Conservation (phyloP, 2,329 filamentous ascomycete genomes). For the Ophiostoma himal-ulmi region DNA sequence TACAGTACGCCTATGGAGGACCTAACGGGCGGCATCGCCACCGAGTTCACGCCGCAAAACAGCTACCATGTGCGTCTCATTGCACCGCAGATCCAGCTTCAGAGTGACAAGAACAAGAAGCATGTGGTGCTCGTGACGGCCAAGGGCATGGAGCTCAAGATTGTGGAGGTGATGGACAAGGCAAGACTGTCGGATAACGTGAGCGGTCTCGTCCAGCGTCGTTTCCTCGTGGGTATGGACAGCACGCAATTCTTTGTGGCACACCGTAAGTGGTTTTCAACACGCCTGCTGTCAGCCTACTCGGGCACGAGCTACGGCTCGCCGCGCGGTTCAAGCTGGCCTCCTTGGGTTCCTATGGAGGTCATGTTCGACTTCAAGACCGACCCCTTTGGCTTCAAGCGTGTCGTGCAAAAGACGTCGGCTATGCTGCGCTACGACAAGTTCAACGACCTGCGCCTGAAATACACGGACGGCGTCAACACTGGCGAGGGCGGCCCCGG, state of each 20-base stretch:
- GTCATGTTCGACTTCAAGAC: slow-evolving; percentile 95
- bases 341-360: slow-evolving; percentile 96
- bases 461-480: slow-evolving; percentile 91
- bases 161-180: slow-evolving; percentile 97
- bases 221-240: slow-evolving; percentile 93
- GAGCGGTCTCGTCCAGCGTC: slow-evolving; percentile 88
- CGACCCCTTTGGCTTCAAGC: slow-evolving; percentile 95
- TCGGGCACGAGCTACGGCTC: slow-evolving; percentile 90
- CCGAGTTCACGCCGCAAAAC: slow-evolving; percentile 85
- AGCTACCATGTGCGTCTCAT: slow-evolving; percentile 93
- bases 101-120: slow-evolving; percentile 96
- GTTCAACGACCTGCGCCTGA: slow-evolving; percentile 92
- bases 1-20: slow-evolving; percentile 50
- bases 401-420: slow-evolving; percentile 94
- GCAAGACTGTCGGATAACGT: slow-evolving; percentile 86
- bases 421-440: slow-evolving; percentile 94
- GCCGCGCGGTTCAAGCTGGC: slow-evolving; percentile 80
- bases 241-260: slow-evolving; percentile 98
- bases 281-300: slow-evolving; percentile 83
- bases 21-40: slow-evolving; percentile 68
- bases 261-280: slow-evolving; percentile 82
- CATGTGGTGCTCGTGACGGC: slow-evolving; percentile 94
- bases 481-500: slow-evolving; percentile 38
- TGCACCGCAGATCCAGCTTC: slow-evolving; percentile 93
- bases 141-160: slow-evolving; percentile 96